Conservation (phyloP, 352 stramenopile genomes). For the Phytopythium vexans region DNA sequence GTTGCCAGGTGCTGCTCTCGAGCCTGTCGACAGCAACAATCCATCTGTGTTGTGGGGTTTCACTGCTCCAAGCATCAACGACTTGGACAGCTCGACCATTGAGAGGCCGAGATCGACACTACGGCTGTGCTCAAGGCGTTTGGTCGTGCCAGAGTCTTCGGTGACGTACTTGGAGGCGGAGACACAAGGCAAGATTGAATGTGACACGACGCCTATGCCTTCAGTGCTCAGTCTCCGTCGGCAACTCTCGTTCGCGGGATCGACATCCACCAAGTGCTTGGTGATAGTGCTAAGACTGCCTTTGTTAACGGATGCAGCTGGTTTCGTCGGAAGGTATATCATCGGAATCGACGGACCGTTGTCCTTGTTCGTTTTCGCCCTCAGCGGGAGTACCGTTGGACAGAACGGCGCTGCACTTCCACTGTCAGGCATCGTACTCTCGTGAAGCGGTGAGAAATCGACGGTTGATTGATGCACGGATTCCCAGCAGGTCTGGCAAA, state of each 20-base stretch:
- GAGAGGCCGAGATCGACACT: not conserved
- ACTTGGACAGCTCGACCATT: slow-evolving; percentile 9
- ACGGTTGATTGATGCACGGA: slow-evolving; percentile 38
- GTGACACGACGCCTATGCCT: slow-evolving; percentile 4
- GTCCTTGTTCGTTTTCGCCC: slow-evolving; percentile 11
- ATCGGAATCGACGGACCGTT: slow-evolving; percentile 32
- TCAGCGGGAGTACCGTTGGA: slow-evolving; percentile 25
- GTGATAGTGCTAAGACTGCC: no score
- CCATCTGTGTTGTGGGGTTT: slow-evolving; percentile 4
- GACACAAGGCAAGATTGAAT: slow-evolving; percentile 15
- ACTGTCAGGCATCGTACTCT: not conserved
- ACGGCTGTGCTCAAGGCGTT: not conserved
- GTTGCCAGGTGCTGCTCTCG: not conserved
- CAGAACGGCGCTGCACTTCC: slow-evolving; percentile 12
- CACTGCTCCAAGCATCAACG: slow-evolving; percentile 5
- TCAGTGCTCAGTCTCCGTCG: not conserved
- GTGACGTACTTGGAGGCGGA: not conserved
- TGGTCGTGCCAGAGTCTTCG: not conserved
- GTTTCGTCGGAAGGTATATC: slow-evolving; percentile 59
- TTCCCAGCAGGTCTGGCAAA: slow-evolving; percentile 51
- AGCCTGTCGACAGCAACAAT: no score
- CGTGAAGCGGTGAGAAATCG: slow-evolving; percentile 24
- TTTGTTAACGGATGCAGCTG: not conserved
- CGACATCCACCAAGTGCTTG: not conserved
- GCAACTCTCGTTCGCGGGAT: not conserved